Conservation (phyloP, 805 yeast genomes). For the Myxozyma monticola region DNA sequence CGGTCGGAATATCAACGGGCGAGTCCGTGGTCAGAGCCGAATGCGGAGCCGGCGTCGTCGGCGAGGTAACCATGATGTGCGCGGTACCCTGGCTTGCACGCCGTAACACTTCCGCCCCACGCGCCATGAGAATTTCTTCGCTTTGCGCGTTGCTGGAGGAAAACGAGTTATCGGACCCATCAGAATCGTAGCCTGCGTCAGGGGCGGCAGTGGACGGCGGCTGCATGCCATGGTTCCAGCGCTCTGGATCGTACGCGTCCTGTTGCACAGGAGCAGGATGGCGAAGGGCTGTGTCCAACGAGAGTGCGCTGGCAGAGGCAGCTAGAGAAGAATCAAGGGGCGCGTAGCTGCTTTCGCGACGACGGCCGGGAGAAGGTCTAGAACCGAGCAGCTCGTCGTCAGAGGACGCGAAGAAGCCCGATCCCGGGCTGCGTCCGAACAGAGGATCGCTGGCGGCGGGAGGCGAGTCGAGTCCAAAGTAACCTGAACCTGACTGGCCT, state of each 20-base stretch:
- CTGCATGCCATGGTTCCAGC: not conserved
- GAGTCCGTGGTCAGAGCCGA: not conserved
- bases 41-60: not conserved
- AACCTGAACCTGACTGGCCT: not conserved
- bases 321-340: not conserved
- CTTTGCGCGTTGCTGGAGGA: conserved; percentile 5
- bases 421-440: conserved; percentile 1
- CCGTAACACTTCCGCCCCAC: conserved; percentile 12
- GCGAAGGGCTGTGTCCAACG: too few species aligned
- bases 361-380: not conserved
- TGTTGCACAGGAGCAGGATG: too few species aligned
- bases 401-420: conserved; percentile 3
- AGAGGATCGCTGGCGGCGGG: not conserved
- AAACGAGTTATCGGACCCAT: conserved; percentile 8
- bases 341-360: not conserved
- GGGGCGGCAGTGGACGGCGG: not conserved
- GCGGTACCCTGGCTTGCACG: not conserved
- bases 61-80: not conserved
- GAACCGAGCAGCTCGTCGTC: conserved; percentile 18
- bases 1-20: conserved; percentile 16
- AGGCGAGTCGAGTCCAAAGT: not conserved
- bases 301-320: not conserved
- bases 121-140: conserved; percentile 15
- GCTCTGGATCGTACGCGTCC: too few species aligned
- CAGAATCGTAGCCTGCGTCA: conserved; percentile 1